Evolutionary conservation across 2,329 filamentous ascomycete genomes (phyloP).

Genomic region (Epichloe glyceriae): DNA sequence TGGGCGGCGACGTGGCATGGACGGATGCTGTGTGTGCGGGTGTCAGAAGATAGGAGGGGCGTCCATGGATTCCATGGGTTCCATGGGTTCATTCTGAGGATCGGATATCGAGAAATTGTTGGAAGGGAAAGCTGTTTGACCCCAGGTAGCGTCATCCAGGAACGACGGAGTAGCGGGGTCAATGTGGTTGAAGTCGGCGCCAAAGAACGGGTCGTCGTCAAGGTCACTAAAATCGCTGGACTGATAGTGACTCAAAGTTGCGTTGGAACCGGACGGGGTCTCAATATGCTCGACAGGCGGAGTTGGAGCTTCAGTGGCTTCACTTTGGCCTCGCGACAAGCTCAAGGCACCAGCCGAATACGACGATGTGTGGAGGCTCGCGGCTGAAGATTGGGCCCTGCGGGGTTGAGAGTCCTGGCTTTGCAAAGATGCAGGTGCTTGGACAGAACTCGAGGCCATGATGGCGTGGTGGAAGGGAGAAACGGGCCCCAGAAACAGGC

Average conservation of each 20-base stretch:
- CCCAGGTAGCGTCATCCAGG: slow-evolving; percentile 22
- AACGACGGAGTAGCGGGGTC: slow-evolving; percentile 32
- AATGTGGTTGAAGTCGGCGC: slow-evolving; percentile 31
- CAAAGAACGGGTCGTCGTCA: slow-evolving; percentile 38
- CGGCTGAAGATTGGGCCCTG: slow-evolving; percentile 16
- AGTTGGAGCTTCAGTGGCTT: slow-evolving; percentile 18
- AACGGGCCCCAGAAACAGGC: neutral
- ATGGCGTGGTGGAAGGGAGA: slow-evolving; percentile 9
- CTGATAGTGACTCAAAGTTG: slow-evolving; percentile 34
- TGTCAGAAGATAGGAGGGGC: slow-evolving; percentile 32
- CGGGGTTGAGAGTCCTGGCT: slow-evolving; percentile 23
- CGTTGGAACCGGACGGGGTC: slow-evolving; percentile 38
- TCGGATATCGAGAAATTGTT: neutral
- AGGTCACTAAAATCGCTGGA: slow-evolving; percentile 36
- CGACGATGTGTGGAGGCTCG: slow-evolving; percentile 14
- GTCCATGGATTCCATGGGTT: slow-evolving; percentile 6
- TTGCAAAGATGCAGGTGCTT: slow-evolving; percentile 27
- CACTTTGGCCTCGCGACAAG: slow-evolving; percentile 26
- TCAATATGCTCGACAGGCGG: slow-evolving; percentile 20
- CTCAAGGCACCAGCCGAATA: slow-evolving; percentile 26
- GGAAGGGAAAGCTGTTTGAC: slow-evolving; percentile 9
- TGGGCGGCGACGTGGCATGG: slow-evolving; percentile 31
- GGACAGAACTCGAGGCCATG: slow-evolving; percentile 33
- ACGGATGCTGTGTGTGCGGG: slow-evolving; percentile 38
- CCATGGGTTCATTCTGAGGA: slow-evolving; percentile 2